A percentile compares a stretch with the other conserved stretches of the same genome.
phyloP scores from a whole-genome alignment of 116 monocot species.

The Phalaenopsis hybrid region DNA sequence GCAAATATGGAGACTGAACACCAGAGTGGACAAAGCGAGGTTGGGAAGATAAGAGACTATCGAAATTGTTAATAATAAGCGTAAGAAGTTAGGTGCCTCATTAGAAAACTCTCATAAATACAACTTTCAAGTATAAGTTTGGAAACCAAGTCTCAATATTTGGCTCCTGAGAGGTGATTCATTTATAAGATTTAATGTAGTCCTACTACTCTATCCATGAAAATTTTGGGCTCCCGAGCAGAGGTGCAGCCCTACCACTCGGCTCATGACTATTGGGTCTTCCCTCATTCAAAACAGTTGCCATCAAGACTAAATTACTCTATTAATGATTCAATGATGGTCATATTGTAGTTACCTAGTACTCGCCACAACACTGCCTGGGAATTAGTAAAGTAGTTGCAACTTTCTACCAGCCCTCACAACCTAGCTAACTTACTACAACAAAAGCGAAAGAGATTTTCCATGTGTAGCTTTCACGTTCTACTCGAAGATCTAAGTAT shows the following conservation, averaged over 20 bases:
- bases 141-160: background rate
- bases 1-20: background rate
- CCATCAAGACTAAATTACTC: background rate
- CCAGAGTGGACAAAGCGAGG: background rate
- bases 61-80: background rate
- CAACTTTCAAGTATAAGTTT: too few relatives aligned
- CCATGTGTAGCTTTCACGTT: too few relatives aligned
- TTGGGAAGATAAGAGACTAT: background rate
- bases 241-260: background rate
- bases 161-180: background rate
- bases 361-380: background rate
- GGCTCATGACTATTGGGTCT: background rate
- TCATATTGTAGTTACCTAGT: background rate
- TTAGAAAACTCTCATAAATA: background rate
- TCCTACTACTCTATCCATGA: background rate
- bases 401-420: background rate
- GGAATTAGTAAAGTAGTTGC: background rate
- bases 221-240: background rate
- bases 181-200: background rate
- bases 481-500: too few relatives aligned
- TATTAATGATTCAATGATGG: background rate
- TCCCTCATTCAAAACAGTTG: background rate
- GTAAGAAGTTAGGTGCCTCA: background rate
- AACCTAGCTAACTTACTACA: too few relatives aligned
- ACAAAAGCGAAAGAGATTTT: too few relatives aligned